Evolutionary conservation across 179 eudicot genomes (phyloP), one percentile per base, ranked within the genome.

Genomic region (Drosera spatulata): DNA sequence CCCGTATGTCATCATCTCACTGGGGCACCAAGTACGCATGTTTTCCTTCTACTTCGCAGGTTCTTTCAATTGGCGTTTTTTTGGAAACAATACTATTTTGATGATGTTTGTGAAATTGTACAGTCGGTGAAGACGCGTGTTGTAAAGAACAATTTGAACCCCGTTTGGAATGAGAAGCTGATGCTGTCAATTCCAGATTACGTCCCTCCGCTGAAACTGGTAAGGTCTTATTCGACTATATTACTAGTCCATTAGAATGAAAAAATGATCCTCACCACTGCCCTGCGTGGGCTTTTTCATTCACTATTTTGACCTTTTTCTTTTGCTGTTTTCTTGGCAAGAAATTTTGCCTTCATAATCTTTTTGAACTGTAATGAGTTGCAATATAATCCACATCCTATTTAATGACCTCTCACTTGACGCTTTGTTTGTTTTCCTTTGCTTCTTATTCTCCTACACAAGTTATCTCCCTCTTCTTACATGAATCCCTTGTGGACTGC

Each of bases 51-150:
- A 50, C 12, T 55, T 43, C 39, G 51, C 37, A 39, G 2, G 11
- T 0, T 7, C 3, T n/a, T 11, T n/a, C 50, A 42, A 2, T 44
- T 11, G 33, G 10, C 7, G 39, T 13, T 54, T 48, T 66, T n/a
- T 58, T 54, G 4, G 51, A 9, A 50, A 49, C 13, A 22, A 48
- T 37, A 44, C 11, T 57, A 5, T 39, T 56, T n/a, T 42, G 22
- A 51, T 58, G 22, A 3, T 41, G 61, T 49, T 43, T 54, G 37
- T 38, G 60, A 56, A 65, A 62, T 62, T 66, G 67, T 90, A 80
- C 88, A 94, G 99, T 82, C 96, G 12, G 78, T 94, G 71, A 94
- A 86, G 85, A 94, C 99, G 7, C 82, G 91, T 41, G 94, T 85
- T 49, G 85, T 94, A 66, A 94, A 79, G 70, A 94, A 78, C 67